Evolutionary conservation across 2,329 filamentous ascomycete species (phyloP).

Genomic region (Ophiocordyceps camponoti-saundersi): DNA sequence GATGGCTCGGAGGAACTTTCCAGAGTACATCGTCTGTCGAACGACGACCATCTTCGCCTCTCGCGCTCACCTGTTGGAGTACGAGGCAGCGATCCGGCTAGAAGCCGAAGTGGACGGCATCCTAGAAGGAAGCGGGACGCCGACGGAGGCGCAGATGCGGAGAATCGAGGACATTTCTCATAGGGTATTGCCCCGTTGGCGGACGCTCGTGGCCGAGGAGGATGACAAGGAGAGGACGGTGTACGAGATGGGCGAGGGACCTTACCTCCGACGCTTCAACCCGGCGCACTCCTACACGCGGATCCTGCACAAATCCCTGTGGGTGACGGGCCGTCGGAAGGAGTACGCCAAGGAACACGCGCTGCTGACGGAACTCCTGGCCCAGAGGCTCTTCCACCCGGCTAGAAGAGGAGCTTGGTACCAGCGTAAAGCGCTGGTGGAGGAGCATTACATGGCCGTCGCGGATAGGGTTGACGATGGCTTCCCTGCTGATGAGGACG

Average conservation of each 20-base stretch:
- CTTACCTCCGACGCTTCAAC: conserved; percentile 77
- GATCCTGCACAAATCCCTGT: conserved; percentile 74
- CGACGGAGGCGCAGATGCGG: conserved; percentile 46
- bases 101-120: conserved; percentile 70
- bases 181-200: conserved; percentile 68
- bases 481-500: conserved; percentile 27
- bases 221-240: conserved; percentile 58
- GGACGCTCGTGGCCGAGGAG: conserved; percentile 53
- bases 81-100: conserved; percentile 68
- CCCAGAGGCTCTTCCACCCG: conserved; percentile 70
- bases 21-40: conserved; percentile 75
- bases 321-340: conserved; percentile 67
- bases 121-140: conserved; percentile 61
- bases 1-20: conserved; percentile 75
- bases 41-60: conserved; percentile 79
- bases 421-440: conserved; percentile 80
- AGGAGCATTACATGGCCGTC: conserved; percentile 84
- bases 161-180: conserved; percentile 58
- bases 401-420: conserved; percentile 84
- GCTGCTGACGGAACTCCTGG: conserved; percentile 57
- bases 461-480: conserved; percentile 26
- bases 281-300: conserved; percentile 88
- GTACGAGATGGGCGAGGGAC: conserved; percentile 71
- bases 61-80: conserved; percentile 62
- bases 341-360: conserved; percentile 61